These are phyloP conservation scores for Talaromyces sp. DNA, from an alignment of 2,329 filamentous ascomycete genomes.

Conservation along the genomic window DNA sequence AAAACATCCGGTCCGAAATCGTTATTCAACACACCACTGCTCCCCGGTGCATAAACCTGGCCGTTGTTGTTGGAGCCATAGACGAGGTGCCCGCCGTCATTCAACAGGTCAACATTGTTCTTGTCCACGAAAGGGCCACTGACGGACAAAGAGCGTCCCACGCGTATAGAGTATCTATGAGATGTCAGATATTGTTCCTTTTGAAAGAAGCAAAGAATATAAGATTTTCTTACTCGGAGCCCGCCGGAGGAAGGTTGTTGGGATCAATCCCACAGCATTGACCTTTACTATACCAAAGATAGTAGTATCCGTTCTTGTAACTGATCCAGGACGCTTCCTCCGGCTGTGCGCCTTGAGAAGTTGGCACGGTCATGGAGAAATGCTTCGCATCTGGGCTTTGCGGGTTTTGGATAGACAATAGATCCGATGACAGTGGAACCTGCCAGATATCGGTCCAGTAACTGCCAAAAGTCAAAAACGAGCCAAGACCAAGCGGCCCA, in stretches of 20 bases:
- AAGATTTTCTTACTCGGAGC: not conserved
- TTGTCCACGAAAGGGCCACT: conserved; percentile 32
- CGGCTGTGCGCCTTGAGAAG: conserved; percentile 12
- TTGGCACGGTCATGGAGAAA: conserved; percentile 17
- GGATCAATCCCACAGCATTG: conserved; percentile 30
- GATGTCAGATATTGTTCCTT: not conserved
- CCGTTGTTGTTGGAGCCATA: conserved; percentile 34
- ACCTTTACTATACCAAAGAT: conserved; percentile 36
- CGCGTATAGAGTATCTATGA: conserved; percentile 28
- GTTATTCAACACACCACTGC: conserved; percentile 27
- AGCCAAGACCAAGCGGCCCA: conserved; percentile 25
- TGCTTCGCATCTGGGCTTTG: conserved; percentile 21
- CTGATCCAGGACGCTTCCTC: conserved; percentile 34
- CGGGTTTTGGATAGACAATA: conserved; percentile 19
- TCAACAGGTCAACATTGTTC: conserved; percentile 18
- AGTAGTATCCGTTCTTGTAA: conserved; percentile 31
- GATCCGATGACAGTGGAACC: conserved; percentile 41
- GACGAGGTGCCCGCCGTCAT: conserved; percentile 30
- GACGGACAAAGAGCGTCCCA: conserved; percentile 29
- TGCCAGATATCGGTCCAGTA: conserved; percentile 66
- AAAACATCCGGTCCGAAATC: conserved; percentile 27
- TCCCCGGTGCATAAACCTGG: conserved; percentile 35
- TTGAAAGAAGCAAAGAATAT: too few relatives aligned
- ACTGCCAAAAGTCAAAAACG: conserved; percentile 58
- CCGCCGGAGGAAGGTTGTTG: conserved; percentile 20